phyloP scores from a whole-genome alignment of 1,284 basidiomycete species.

The Phellopilus nigrolimitatus region DNA sequence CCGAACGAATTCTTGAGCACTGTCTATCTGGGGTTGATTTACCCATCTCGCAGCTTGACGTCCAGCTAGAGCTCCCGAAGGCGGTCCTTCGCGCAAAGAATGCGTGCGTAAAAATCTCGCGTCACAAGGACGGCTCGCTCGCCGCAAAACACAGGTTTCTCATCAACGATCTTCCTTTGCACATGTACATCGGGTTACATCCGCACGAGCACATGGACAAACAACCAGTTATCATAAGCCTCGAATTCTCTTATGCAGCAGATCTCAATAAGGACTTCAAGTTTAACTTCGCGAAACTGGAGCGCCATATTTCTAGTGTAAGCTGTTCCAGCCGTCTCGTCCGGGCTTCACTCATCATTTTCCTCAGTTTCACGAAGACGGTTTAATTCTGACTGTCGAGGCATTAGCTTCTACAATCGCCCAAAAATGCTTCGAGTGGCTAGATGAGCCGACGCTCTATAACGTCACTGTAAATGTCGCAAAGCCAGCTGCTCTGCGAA shows the following conservation, averaged over 20 bases:
- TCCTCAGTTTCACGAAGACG: conserved; percentile 15
- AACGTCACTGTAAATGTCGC: conserved; percentile 4
- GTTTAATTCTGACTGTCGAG: conserved; percentile 12
- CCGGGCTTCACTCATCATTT: not conserved
- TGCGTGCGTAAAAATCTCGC: conserved; percentile 39
- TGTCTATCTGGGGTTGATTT: conserved; percentile 1
- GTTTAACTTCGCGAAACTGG: conserved; percentile 13
- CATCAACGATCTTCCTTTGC: conserved; percentile 49
- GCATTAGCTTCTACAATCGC: conserved; percentile 10
- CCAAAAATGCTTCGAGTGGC: conserved; percentile 7
- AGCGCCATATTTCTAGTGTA: conserved; percentile 18
- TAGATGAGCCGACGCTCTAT: conserved; percentile 9
- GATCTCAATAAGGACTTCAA: conserved; percentile 16
- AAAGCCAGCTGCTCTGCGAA: conserved; percentile 15
- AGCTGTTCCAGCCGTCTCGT: conserved; percentile 10
- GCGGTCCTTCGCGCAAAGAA: conserved; percentile 49
- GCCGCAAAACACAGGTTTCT: conserved; percentile 30
- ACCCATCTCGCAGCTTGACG: not conserved
- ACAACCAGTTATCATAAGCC: conserved; percentile 64
- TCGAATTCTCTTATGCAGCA: conserved; percentile 37
- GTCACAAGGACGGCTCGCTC: conserved; percentile 26
- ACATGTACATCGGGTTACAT: conserved; percentile 70
- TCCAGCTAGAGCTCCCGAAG: conserved; percentile 30
- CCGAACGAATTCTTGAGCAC: conserved; percentile 5
- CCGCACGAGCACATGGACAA: conserved; percentile 64